Evolutionary conservation across 2,329 filamentous ascomycete genomes (phyloP).

Genomic region (Thyridium curvatum): DNA sequence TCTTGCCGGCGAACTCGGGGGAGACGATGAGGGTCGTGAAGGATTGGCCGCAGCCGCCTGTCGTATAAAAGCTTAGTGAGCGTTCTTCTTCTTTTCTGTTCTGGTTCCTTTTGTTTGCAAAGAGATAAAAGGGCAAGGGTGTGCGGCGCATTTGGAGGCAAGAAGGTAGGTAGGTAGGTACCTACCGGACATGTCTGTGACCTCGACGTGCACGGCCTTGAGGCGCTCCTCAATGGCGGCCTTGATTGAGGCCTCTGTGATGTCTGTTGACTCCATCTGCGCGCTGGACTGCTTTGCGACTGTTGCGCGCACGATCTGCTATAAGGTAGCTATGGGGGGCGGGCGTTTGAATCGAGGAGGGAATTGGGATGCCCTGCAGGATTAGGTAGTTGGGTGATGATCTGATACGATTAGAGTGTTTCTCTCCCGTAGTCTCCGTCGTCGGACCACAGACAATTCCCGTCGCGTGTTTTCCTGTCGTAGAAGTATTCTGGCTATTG

Average conservation of each 20-base stretch:
- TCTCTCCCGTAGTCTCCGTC: too few relatives aligned
- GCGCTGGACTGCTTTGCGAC: too few relatives aligned
- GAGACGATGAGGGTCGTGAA: slow-evolving; percentile 58
- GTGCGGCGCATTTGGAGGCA: not conserved
- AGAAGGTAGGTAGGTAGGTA: not conserved
- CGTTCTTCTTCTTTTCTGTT: not conserved
- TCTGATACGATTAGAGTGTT: too few relatives aligned
- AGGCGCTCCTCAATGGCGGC: slow-evolving; percentile 64
- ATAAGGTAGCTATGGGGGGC: too few relatives aligned
- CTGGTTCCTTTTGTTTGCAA: slow-evolving; percentile 1
- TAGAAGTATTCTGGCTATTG: too few relatives aligned
- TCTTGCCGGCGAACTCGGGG: slow-evolving; percentile 63
- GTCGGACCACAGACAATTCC: too few relatives aligned
- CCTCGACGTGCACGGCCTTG: slow-evolving; percentile 72
- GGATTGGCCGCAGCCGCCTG: slow-evolving; percentile 56
- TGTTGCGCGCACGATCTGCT: too few relatives aligned
- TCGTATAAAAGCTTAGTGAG: not conserved
- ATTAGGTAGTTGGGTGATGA: too few relatives aligned
- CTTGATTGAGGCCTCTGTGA: slow-evolving; percentile 69
- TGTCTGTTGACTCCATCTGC: slow-evolving; percentile 17
- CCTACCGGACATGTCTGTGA: slow-evolving; percentile 89
- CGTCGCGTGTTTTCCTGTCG: too few relatives aligned
- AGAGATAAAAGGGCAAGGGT: not conserved
- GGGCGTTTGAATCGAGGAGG: too few relatives aligned
- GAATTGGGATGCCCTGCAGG: too few relatives aligned